Evolutionary conservation across 2,329 filamentous ascomycete species (phyloP).

Genomic region (Colletotrichum euphorbiae): DNA sequence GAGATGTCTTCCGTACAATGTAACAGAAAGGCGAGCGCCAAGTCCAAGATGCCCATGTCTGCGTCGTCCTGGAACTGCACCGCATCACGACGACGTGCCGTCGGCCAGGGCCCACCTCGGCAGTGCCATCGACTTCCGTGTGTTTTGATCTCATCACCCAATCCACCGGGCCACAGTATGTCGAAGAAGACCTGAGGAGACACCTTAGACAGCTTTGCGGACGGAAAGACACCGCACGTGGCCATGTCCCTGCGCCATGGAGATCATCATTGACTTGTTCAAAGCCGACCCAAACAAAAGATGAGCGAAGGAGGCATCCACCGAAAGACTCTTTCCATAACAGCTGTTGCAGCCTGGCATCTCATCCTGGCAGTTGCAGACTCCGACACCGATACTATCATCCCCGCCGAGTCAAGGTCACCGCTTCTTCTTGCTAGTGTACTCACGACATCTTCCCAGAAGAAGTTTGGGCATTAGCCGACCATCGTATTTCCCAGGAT

Average conservation of each 20-base stretch:
- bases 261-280: slow-evolving; percentile 15
- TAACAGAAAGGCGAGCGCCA: not conserved
- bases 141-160: not conserved
- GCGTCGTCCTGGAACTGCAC: slow-evolving; percentile 6
- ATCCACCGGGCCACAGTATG: not conserved
- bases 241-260: slow-evolving; percentile 8
- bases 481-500: slow-evolving; percentile 18
- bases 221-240: slow-evolving; percentile 19
- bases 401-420: slow-evolving; percentile 30
- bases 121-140: not conserved
- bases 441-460: slow-evolving; percentile 25
- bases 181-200: slow-evolving; percentile 1
- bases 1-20: not conserved
- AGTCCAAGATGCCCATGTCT: not conserved
- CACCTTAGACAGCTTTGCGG: slow-evolving; percentile 4
- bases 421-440: too few relatives aligned
- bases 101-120: too few relatives aligned
- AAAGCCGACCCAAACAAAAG: slow-evolving; percentile 18
- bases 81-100: too few relatives aligned
- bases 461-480: not conserved
- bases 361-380: not conserved
- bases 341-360: not conserved
- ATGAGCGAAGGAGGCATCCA: not conserved
- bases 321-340: too few relatives aligned
- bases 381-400: slow-evolving; percentile 17